Base-by-base conservation (phyloP, 192 early-diverging fungal genomes). In the Coemansia aciculifera region DNA sequence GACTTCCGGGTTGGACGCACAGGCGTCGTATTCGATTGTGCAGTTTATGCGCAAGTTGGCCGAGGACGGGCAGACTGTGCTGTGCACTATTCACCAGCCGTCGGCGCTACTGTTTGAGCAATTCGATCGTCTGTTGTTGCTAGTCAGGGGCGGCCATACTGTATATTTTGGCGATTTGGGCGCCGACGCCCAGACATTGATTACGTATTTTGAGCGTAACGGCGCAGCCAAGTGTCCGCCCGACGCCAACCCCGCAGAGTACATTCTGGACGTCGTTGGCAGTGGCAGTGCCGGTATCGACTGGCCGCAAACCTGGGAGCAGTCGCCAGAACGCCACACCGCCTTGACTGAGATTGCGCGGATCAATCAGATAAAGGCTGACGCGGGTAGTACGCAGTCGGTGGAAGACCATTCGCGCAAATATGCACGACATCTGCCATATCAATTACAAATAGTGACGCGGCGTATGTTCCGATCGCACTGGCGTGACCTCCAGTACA, bases 151-250 rank as follows among this genome's bases (percentile, higher is more conserved):
- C 34, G 94, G 94, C 60, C 72, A 76, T 52, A 90, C 90, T 10
- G 91, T 88, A 24, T 96, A 91, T 68, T 90, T 92, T 81, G 94
- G 94, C 39, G 91, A 94, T 24, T 77, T 95, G 5, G 93, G 93
- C 34, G 31, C 46, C 0, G 87, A 92, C 38, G 88, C 87, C 27
- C 63, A 75, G 37, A 87, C 74, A 3, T 77, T 95, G 73, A 86
- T 89, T 43, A 62, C 71, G 12, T 93, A 95, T 80, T 95, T 93
- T 87, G 91, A 93, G 66, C 69, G 70, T 38, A 85, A 91, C 54
- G 93, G 93, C 64, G 92, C 90, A 1, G 81, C 78, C 40, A 78
- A 73, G 21, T 93, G 91, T 64, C 81, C 86, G 15, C 80, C 87
- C 5, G 73, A 76, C 6, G 92, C 84, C 19, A 93, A 95, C 69